Evolutionary conservation across 139 green algal species (phyloP).

Genomic region (Chlamydomonas incerta): DNA sequence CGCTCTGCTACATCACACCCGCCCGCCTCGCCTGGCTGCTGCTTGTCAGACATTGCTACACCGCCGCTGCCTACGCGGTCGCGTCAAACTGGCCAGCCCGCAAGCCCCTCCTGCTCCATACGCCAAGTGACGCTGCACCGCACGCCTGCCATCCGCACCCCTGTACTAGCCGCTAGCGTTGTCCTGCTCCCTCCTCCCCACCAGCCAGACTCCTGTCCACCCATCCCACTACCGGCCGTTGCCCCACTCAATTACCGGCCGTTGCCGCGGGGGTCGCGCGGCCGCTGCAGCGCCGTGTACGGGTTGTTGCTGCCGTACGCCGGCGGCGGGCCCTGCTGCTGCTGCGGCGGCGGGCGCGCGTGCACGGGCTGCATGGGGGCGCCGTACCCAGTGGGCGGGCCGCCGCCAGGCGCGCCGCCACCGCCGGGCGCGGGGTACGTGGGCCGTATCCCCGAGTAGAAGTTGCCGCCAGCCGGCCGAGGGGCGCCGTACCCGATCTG

Average conservation of each 20-base stretch:
- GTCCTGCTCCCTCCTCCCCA: too few relatives aligned
- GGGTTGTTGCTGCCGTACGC: conserved; percentile 36
- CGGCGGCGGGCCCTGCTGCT: background rate
- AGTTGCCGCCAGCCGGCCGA: background rate
- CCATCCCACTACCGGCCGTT: too few relatives aligned
- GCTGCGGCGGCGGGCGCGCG: background rate
- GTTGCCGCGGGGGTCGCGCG: conserved; percentile 9
- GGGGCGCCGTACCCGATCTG: background rate
- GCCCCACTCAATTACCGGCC: background rate
- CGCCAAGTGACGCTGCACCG: too few relatives aligned
- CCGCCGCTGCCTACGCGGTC: too few relatives aligned
- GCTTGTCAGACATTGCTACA: too few relatives aligned
- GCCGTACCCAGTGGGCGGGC: conserved; percentile 25
- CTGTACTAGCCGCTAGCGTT: too few relatives aligned
- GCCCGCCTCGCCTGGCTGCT: too few relatives aligned
- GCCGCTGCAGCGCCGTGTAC: conserved; percentile 35
- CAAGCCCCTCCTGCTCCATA: too few relatives aligned
- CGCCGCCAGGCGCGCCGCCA: background rate
- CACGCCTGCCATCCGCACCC: too few relatives aligned
- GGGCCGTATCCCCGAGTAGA: conserved; percentile 10
- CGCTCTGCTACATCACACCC: too few relatives aligned
- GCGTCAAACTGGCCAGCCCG: too few relatives aligned
- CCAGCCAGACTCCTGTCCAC: too few relatives aligned
- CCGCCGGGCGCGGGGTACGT: background rate
- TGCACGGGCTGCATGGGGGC: conserved; percentile 1